Conservation (phyloP, 768 basidiomycete genomes). For the Sistotremastrum suecicum region DNA sequence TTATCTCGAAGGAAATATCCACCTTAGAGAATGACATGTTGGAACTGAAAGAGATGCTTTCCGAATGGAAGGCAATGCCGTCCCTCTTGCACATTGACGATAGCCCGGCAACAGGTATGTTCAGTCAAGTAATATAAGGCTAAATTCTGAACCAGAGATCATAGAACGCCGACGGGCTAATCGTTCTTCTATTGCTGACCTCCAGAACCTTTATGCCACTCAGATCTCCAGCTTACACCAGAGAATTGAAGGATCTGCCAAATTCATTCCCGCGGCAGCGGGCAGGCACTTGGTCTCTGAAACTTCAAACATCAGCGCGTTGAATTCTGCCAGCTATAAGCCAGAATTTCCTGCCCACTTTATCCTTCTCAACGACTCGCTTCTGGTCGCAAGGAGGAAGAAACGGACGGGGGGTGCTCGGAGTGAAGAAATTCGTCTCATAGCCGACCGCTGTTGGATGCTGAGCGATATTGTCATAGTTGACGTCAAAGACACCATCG, state of each 20-base stretch:
- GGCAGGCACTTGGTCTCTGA: constrained; percentile 87
- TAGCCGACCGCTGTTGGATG: constrained; percentile 89
- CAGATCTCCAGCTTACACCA: constrained; percentile 88
- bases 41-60: constrained; percentile 84
- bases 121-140: constrained; percentile 8
- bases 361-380: constrained; percentile 81
- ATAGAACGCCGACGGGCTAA: constrained; percentile 42
- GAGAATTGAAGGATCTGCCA: constrained; percentile 87
- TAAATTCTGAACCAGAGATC: constrained; percentile 14
- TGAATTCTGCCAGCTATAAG: constrained; percentile 95
- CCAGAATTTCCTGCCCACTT: constrained; percentile 76
- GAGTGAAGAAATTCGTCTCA: constrained; percentile 58
- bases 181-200: constrained; percentile 91
- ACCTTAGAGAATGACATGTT: constrained; percentile 96
- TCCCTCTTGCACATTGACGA: constrained; percentile 84
- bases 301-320: constrained; percentile 63
- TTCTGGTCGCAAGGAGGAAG: constrained; percentile 73
- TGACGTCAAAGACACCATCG: constrained; percentile 89
- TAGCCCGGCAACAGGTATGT: constrained; percentile 42
- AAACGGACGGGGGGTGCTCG: constrained; percentile 33
- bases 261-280: constrained; percentile 83
- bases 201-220: constrained; percentile 84
- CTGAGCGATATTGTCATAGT: constrained; percentile 88
- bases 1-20: constrained; percentile 93
- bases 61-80: constrained; percentile 95